A percentile compares a stretch with the other conserved stretches of the same genome.
These are phyloP conservation scores for Phyllosticta paracitricarpa DNA, from an alignment of 2,329 filamentous ascomycete species.

Conservation along the genomic window DNA sequence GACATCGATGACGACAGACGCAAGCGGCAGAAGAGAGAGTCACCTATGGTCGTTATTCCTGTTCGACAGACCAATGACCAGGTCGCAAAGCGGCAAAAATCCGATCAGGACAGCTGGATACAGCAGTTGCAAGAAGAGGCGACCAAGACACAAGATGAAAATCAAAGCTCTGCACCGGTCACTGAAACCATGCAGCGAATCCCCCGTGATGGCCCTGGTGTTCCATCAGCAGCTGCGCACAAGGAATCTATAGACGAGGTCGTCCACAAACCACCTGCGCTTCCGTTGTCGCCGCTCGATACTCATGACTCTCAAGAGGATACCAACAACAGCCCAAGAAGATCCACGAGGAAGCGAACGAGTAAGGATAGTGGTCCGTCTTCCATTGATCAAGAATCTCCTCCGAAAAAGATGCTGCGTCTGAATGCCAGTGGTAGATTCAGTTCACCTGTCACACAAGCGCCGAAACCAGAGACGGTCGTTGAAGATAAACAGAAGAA, in stretches of 20 bases:
- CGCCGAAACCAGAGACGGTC: constrained; percentile 14
- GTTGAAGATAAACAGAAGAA: constrained; percentile 28
- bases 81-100: background rate
- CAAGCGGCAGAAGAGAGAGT: constrained; percentile 30
- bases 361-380: background rate
- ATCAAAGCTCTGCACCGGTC: background rate
- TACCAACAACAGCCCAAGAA: background rate
- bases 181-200: background rate
- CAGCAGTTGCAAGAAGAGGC: constrained; percentile 22
- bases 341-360: background rate
- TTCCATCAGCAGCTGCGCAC: background rate
- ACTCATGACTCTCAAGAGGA: background rate
- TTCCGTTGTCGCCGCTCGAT: background rate
- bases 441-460: constrained; percentile 31
- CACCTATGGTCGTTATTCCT: constrained; percentile 14
- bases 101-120: constrained; percentile 15
- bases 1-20: constrained; percentile 22
- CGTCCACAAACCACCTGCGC: background rate
- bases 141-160: constrained; percentile 1
- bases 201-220: background rate
- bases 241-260: background rate
- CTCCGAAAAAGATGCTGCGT: constrained; percentile 28
- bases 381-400: constrained; percentile 8
- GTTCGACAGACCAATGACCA: background rate
- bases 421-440: constrained; percentile 37